phyloP scores from a whole-genome alignment of 2,329 filamentous ascomycete genomes.

The Colletotrichum musae region DNA sequence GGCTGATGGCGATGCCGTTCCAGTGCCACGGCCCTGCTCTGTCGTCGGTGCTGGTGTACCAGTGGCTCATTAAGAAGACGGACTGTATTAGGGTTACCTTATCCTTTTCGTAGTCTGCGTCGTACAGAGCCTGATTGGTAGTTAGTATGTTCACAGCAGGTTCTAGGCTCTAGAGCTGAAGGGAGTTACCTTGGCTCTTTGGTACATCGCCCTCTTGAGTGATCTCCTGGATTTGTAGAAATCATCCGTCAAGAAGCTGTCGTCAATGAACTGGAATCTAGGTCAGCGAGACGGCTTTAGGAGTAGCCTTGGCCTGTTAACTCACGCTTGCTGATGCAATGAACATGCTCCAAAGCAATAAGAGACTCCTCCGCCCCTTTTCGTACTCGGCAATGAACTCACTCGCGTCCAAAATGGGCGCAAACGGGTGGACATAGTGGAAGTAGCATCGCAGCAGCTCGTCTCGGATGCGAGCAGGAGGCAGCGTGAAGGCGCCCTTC shows the following conservation, averaged over 20 bases:
- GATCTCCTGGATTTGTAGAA: conserved; percentile 48
- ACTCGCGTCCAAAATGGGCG: conserved; percentile 44
- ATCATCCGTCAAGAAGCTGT: conserved; percentile 20
- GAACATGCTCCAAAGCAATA: conserved; percentile 50
- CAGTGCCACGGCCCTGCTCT: conserved; percentile 61
- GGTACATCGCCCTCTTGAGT: conserved; percentile 54
- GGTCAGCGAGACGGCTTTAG: neutral
- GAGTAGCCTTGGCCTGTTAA: neutral
- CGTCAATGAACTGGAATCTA: conserved; percentile 10
- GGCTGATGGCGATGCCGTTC: conserved; percentile 59
- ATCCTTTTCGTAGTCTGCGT: conserved; percentile 52
- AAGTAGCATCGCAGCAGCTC: conserved; percentile 44
- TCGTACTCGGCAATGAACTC: conserved; percentile 42
- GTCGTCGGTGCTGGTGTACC: conserved; percentile 57
- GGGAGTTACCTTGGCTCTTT: conserved; percentile 51
- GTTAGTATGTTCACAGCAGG: neutral
- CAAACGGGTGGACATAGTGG: conserved; percentile 45
- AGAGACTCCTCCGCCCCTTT: conserved; percentile 35
- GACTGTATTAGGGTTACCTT: conserved; percentile 59
- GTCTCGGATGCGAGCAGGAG: conserved; percentile 36
- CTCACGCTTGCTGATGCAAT: conserved; percentile 50
- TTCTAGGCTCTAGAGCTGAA: neutral
- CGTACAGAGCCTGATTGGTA: conserved; percentile 12
- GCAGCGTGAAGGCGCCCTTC: conserved; percentile 43
- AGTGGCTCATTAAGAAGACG: conserved; percentile 58